Percentiles rank a stretch among this genome's conserved stretches.
These are phyloP conservation scores for Tuber melanosporum DNA, from an alignment of 495 filamentous ascomycete species.

Conservation along the genomic window DNA sequence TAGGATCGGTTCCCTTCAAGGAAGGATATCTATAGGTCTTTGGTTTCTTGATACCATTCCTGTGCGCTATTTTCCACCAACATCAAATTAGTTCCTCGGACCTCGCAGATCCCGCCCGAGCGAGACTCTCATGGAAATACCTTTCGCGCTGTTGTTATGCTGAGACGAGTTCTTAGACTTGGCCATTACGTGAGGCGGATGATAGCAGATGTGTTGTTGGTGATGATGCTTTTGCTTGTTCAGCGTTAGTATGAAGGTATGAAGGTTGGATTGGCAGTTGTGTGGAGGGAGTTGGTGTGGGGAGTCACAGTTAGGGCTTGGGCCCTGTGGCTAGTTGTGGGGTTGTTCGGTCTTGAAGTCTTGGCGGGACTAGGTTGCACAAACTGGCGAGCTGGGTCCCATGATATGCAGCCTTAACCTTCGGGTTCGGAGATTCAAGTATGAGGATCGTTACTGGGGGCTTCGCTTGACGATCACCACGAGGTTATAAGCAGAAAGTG, in stretches of 20 bases:
- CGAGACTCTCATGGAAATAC: conserved; percentile 50
- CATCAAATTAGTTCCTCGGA: conserved; percentile 9
- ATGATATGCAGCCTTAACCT: background rate
- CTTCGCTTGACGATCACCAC: background rate
- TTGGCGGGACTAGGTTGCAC: conserved; percentile 3
- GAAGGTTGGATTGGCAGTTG: background rate
- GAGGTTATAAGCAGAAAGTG: background rate
- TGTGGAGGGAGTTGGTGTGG: conserved; percentile 8
- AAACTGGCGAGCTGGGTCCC: background rate
- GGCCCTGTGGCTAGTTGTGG: conserved; percentile 10
- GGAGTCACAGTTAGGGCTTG: background rate
- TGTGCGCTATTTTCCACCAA: conserved; percentile 30
- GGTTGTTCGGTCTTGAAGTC: conserved; percentile 9
- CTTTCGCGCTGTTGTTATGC: conserved; percentile 95
- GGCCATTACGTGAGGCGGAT: conserved; percentile 47
- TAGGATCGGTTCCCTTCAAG: conserved; percentile 96
- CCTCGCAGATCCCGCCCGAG: conserved; percentile 2
- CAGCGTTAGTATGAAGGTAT: background rate
- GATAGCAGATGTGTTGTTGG: conserved; percentile 15
- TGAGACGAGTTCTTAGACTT: conserved; percentile 99
- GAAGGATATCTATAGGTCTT: conserved; percentile 98
- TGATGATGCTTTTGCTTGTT: background rate
- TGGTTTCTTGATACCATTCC: conserved; percentile 94
- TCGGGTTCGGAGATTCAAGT: background rate
- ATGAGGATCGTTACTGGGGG: background rate